phyloP scores from a whole-genome alignment of 768 basidiomycete genomes.

The Rhizopogon salebrosus region DNA sequence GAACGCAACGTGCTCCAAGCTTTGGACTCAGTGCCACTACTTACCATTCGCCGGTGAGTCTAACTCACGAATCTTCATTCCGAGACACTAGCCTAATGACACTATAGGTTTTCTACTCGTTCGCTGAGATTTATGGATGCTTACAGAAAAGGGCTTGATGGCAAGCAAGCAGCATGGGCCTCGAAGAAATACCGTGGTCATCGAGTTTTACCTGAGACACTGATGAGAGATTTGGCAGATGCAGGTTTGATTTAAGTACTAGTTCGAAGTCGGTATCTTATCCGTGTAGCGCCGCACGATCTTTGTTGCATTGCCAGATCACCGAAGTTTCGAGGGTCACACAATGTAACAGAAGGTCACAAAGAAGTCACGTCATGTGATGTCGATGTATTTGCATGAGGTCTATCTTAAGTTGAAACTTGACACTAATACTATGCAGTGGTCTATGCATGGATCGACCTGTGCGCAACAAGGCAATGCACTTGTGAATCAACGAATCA shows the following conservation, averaged over 20 bases:
- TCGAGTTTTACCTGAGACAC: slow-evolving; percentile 5
- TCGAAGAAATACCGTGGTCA: slow-evolving; percentile 12
- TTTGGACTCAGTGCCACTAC: slow-evolving; percentile 23
- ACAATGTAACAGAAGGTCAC: too few species aligned
- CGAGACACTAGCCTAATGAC: not conserved
- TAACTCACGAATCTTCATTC: not conserved
- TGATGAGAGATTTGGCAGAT: not conserved
- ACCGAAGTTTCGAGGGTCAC: too few species aligned
- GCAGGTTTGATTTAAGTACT: not conserved
- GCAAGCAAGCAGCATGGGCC: slow-evolving; percentile 16
- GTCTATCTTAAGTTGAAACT: too few species aligned
- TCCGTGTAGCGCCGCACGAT: too few species aligned
- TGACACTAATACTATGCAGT: not conserved
- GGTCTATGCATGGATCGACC: not conserved
- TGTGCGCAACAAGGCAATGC: not conserved
- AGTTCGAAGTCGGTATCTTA: too few species aligned
- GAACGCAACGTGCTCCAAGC: slow-evolving; percentile 24
- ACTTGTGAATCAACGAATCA: not conserved
- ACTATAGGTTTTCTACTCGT: slow-evolving; percentile 7
- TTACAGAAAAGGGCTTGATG: slow-evolving; percentile 10
- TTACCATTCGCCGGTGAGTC: not conserved
- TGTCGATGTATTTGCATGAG: too few species aligned
- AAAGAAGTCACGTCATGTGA: too few species aligned
- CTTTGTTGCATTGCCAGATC: too few species aligned
- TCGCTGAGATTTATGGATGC: slow-evolving; percentile 15